phyloP scores from a whole-genome alignment of 164 flowering plant genomes.

The Kingdonia uniflora region DNA sequence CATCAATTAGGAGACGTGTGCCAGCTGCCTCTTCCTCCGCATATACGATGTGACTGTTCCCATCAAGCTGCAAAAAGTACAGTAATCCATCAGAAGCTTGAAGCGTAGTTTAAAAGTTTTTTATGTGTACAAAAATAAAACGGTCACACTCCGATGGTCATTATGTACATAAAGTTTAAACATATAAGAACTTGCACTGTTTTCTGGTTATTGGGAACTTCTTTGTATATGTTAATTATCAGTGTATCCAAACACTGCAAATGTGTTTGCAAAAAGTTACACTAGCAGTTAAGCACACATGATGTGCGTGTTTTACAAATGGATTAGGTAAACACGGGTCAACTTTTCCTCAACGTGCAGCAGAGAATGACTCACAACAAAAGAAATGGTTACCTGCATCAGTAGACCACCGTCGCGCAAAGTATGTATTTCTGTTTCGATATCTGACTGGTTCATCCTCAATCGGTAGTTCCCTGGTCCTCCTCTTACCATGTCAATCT shows the following conservation, averaged over 20 bases:
- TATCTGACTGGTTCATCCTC: constrained; percentile 75
- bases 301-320: too few relatives aligned
- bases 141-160: too few relatives aligned
- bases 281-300: too few relatives aligned
- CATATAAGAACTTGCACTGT: too few relatives aligned
- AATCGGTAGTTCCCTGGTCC: constrained; percentile 92
- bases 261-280: too few relatives aligned
- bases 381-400: constrained; percentile 71
- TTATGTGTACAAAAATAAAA: too few relatives aligned
- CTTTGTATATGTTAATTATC: too few relatives aligned
- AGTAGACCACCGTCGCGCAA: constrained; percentile 97
- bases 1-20: constrained; percentile 98
- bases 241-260: too few relatives aligned
- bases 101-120: not conserved
- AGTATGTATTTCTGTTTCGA: constrained; percentile 96
- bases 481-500: constrained; percentile 90
- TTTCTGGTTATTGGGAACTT: too few relatives aligned
- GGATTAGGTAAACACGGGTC: too few relatives aligned
- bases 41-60: constrained; percentile 96
- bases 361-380: not conserved
- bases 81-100: not conserved
- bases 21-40: constrained; percentile 99
- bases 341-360: too few relatives aligned
- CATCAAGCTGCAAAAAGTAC: constrained; percentile 72
- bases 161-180: too few relatives aligned